phyloP scores from a whole-genome alignment of 225 moss, liverwort and hornwort species.

The Anthoceros angustus region DNA sequence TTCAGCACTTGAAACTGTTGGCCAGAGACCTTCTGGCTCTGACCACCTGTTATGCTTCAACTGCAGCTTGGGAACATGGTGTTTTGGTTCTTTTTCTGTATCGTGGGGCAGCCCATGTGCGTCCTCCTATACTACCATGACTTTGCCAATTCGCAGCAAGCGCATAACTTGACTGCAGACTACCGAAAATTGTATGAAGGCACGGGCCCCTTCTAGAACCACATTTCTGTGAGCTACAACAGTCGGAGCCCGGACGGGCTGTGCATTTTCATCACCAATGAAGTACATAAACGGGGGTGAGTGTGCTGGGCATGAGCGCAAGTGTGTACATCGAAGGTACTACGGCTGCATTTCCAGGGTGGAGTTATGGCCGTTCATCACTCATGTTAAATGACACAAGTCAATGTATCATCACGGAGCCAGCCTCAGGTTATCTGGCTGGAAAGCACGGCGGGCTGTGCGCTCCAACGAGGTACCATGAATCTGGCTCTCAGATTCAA shows the following conservation, averaged over 20 bases:
- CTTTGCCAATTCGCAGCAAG: conserved; percentile 46
- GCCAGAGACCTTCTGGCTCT: neutral
- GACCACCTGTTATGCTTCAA: neutral
- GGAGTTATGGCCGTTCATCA: too few relatives aligned
- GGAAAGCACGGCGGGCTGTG: too few relatives aligned
- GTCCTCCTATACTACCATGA: conserved; percentile 93
- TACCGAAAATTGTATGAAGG: neutral
- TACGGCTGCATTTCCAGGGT: too few relatives aligned
- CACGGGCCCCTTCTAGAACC: neutral
- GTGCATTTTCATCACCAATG: neutral
- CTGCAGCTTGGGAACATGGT: conserved; percentile 95
- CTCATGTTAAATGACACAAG: too few relatives aligned
- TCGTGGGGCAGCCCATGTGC: conserved; percentile 99
- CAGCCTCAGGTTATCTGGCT: too few relatives aligned
- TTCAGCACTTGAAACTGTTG: neutral
- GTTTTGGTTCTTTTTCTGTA: conserved; percentile 97
- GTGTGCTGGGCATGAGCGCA: too few relatives aligned
- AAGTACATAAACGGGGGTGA: neutral
- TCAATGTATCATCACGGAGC: too few relatives aligned
- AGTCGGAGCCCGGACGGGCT: neutral
- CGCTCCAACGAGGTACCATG: too few relatives aligned
- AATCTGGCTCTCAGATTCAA: too few relatives aligned
- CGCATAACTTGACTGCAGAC: neutral
- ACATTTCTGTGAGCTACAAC: neutral
- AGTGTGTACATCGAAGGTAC: too few relatives aligned